Conservation (phyloP, 345 rosid genomes). For the Noccaea bulbosa region DNA sequence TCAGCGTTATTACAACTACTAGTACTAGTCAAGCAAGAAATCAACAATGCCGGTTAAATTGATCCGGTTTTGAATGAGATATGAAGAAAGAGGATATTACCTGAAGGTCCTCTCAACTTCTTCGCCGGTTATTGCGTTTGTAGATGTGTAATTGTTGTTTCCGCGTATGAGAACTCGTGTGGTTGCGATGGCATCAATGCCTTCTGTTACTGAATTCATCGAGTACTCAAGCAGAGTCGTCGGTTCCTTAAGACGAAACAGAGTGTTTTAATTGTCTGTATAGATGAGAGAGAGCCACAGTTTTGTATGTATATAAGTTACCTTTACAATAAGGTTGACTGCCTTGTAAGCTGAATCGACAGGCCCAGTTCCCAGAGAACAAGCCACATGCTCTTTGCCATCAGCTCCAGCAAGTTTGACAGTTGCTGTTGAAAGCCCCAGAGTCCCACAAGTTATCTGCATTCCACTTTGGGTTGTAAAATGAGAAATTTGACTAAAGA, state of each 20-base stretch:
- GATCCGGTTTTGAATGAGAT: neutral
- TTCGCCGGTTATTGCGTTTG: constrained; percentile 69
- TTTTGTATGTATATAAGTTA: constrained; percentile 24
- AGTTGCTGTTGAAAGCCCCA: constrained; percentile 89
- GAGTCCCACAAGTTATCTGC: constrained; percentile 94
- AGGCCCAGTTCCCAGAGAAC: constrained; percentile 91
- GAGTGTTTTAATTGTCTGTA: neutral
- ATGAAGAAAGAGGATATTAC: constrained; percentile 45
- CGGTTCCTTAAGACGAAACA: constrained; percentile 33
- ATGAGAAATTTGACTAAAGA: constrained; percentile 18
- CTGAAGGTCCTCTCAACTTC: constrained; percentile 67
- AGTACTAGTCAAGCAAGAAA: neutral
- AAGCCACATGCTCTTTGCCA: constrained; percentile 76
- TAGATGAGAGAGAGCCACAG: neutral
- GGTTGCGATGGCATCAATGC: constrained; percentile 95
- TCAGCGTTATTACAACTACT: neutral
- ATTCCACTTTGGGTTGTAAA: constrained; percentile 14
- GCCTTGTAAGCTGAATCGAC: constrained; percentile 99
- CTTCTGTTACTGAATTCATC: constrained; percentile 85
- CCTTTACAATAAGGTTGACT: constrained; percentile 85
- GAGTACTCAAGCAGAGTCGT: constrained; percentile 83
- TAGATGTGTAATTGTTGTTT: constrained; percentile 49
- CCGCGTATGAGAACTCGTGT: constrained; percentile 89
- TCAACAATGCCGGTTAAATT: neutral
- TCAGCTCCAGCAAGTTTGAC: constrained; percentile 73